Conservation (phyloP, 1,284 basidiomycete species). For the Acaromyces ingoldii region DNA sequence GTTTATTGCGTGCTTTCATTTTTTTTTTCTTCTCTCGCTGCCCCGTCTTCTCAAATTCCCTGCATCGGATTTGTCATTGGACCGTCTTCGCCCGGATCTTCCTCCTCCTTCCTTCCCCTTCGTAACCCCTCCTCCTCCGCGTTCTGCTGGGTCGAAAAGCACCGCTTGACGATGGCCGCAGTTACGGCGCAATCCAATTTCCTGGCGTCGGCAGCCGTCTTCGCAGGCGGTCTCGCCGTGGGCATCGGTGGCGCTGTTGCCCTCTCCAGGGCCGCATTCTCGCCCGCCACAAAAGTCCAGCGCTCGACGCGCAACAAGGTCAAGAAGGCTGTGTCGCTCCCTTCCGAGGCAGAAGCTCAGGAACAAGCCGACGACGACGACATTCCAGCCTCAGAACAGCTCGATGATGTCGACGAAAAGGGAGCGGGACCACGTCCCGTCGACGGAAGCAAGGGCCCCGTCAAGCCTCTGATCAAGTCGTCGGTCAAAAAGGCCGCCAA, state of each 20-base stretch:
- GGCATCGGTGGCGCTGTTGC: constrained; percentile 39
- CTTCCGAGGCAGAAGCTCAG: constrained; percentile 6
- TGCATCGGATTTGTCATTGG: too few relatives aligned
- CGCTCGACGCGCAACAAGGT: constrained; percentile 29
- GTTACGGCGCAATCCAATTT: constrained; percentile 1
- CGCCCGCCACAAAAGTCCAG: constrained; percentile 36
- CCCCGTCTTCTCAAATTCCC: too few relatives aligned
- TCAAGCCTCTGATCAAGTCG: constrained; percentile 15
- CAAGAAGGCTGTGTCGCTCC: constrained; percentile 9
- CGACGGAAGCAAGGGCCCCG: constrained; percentile 17
- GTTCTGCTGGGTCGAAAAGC: too few relatives aligned
- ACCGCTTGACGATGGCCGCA: constrained; percentile 4
- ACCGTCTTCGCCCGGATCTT: too few relatives aligned
- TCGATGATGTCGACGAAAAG: constrained; percentile 27
- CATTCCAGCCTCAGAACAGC: constrained; percentile 28
- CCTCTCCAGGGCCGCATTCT: constrained; percentile 32
- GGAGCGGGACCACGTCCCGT: constrained; percentile 18
- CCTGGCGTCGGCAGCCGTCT: constrained; percentile 29
- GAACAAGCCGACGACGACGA: constrained; percentile 13
- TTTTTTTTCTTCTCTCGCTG: too few relatives aligned
- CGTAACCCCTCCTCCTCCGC: too few relatives aligned
- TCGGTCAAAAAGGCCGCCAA: constrained; percentile 2
- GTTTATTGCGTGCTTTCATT: too few relatives aligned
- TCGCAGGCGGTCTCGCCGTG: constrained; percentile 45
- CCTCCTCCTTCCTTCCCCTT: too few relatives aligned